Base-by-base conservation (phyloP, 805 yeast species). In the Phaffomyces opuntiae region DNA sequence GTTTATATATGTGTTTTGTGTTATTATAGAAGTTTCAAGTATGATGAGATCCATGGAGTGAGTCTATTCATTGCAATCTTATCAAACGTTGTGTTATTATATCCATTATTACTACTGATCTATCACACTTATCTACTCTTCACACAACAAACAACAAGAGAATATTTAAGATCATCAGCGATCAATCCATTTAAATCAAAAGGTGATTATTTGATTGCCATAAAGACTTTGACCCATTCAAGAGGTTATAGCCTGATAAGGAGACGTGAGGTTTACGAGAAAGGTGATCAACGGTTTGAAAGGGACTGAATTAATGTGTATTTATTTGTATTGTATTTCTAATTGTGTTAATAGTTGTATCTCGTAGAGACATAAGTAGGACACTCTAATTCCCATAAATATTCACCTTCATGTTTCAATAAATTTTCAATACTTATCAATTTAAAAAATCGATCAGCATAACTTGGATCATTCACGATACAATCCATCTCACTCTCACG, bases 61-160 rank as follows among this genome's bases (percentile, higher is more conserved):
- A 61, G 78, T 7, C 58, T 86, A 12, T 66, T 83, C 39, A 63
- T 83, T n/a, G 71, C 73, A 2, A 63, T 84, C 3, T 75, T 73
- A 44, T 68, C 74, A 0, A 58, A 68, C 2, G 26, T 81, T 1
- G 64, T 67, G 3, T 31, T 76, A n/a, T 50, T 72, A 3, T 85
- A 83, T 54, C 90, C 93, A 2, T 39, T 69, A 0, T 49, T 78
- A 25, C 61, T 87, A 14, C 56, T 83, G 17, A 37, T 63, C 0
- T 74, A 73, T 52, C 95, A 87, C 54, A 34, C 77, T 1, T 73
- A 68, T 42, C 61, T 86, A 42, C 75, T 79, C 0, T 56, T 75
- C 1, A 70, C 76, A 8, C 81, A 81, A 40, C 71, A 82, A 50
- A 81, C 90, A 9, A 86, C 95, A 7, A 70, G 89, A 50, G 96